Conservation (phyloP, 345 rosid species). For the Microcos paniculata region DNA sequence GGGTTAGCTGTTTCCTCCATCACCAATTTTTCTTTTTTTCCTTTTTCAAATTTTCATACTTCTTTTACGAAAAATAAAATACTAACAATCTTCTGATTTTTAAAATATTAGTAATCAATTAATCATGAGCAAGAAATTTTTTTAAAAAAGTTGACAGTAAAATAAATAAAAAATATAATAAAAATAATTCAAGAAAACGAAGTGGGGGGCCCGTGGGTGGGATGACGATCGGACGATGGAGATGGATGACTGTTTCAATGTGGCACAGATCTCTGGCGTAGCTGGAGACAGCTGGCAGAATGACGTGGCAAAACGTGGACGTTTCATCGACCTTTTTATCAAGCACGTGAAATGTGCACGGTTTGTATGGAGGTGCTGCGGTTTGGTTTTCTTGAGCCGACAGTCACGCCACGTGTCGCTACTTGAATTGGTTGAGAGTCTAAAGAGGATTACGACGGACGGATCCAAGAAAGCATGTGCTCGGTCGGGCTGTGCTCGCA, state of each 20-base stretch:
- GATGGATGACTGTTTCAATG: conserved; percentile 8
- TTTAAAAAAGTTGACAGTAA: not conserved
- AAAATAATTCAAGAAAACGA: not conserved
- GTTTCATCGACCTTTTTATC: not conserved
- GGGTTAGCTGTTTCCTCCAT: conserved; percentile 14
- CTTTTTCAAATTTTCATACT: not conserved
- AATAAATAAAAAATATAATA: not conserved
- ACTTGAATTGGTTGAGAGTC: not conserved
- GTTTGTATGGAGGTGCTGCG: not conserved
- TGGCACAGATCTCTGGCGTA: not conserved
- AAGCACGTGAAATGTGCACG: conserved; percentile 30
- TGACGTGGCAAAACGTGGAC: conserved; percentile 22
- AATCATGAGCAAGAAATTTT: no score
- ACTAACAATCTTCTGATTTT: no score
- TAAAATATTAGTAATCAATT: no score
- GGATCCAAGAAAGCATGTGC: not conserved
- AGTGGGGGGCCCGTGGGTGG: not conserved
- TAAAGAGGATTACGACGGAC: not conserved
- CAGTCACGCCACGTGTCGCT: conserved; percentile 24
- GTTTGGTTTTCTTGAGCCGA: conserved; percentile 6
- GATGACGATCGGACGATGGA: not conserved
- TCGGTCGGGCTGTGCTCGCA: not conserved
- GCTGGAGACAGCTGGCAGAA: not conserved
- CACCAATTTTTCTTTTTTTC: not conserved
- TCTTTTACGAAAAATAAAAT: not conserved